Percentiles rank a stretch among this genome's conserved stretches.
phyloP scores from a whole-genome alignment of 1,284 basidiomycete genomes.

The Chondrostereum purpureum region DNA sequence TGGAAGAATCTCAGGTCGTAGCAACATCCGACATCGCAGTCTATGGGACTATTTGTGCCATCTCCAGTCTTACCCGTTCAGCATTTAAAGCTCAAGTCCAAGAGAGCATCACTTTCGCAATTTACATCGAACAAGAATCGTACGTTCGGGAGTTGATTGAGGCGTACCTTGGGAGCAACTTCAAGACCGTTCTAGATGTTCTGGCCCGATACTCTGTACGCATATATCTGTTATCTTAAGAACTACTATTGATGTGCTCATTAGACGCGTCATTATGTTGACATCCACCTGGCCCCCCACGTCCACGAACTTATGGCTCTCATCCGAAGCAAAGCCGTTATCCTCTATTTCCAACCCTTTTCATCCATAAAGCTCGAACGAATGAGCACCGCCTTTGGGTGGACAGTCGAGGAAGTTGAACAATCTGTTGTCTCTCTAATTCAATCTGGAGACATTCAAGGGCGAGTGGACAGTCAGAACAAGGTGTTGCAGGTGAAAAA shows the following conservation, averaged over 20 bases:
- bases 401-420: constrained; percentile 64
- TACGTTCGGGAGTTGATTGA: constrained; percentile 79
- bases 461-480: constrained; percentile 73
- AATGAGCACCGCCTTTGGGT: constrained; percentile 81
- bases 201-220: constrained; percentile 68
- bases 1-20: constrained; percentile 44
- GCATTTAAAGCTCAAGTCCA: constrained; percentile 66
- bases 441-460: constrained; percentile 67
- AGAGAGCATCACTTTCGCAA: constrained; percentile 63
- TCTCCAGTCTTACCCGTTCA: constrained; percentile 67
- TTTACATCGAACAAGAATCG: constrained; percentile 81
- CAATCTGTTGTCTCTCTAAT: constrained; percentile 68
- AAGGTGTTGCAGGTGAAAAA: constrained; percentile 74
- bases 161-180: constrained; percentile 76
- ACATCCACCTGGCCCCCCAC: constrained; percentile 69
- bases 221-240: constrained; percentile 9
- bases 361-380: constrained; percentile 60
- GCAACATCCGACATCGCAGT: constrained; percentile 77
- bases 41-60: constrained; percentile 74
- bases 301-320: constrained; percentile 50
- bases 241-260: constrained; percentile 4
- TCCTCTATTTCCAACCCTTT: constrained; percentile 85
- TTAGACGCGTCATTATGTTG: constrained; percentile 68
- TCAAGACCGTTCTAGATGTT: constrained; percentile 71
- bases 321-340: constrained; percentile 67